Percentiles rank a stretch among this genome's conserved stretches.
Evolutionary conservation across 768 basidiomycete species (phyloP).

Genomic region (Mycena vitilis): DNA sequence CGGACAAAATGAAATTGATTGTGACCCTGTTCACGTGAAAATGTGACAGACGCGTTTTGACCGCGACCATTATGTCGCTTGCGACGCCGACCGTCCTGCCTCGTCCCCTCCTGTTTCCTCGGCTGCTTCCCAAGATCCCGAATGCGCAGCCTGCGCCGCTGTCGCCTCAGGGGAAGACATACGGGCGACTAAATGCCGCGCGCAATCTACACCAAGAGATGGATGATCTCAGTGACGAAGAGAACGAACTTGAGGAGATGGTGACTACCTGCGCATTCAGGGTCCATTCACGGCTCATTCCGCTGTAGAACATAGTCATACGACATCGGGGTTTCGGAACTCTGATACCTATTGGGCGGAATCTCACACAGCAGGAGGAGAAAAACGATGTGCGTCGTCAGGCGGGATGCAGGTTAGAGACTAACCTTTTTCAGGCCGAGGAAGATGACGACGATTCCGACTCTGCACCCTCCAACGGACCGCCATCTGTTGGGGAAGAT

Average conservation of each 20-base stretch:
- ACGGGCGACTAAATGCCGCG: conserved; percentile 68
- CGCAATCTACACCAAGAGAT: conserved; percentile 82
- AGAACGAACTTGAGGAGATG: conserved; percentile 81
- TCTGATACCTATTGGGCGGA: conserved; percentile 79
- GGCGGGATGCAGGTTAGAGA: background rate
- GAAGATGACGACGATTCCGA: conserved; percentile 62
- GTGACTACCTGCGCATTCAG: conserved; percentile 51
- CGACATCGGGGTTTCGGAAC: conserved; percentile 75
- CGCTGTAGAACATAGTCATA: conserved; percentile 64
- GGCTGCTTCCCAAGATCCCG: conserved; percentile 73
- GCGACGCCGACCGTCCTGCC: conserved; percentile 82
- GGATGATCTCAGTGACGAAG: conserved; percentile 88
- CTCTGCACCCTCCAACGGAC: conserved; percentile 54
- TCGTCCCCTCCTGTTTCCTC: conserved; percentile 69
- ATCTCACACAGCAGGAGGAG: conserved; percentile 82
- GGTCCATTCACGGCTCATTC: conserved; percentile 24
- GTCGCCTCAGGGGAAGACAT: conserved; percentile 58
- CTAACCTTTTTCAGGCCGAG: conserved; percentile 50
- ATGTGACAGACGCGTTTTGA: conserved; percentile 4
- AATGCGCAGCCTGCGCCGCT: conserved; percentile 74
- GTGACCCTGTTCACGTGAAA: background rate
- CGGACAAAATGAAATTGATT: background rate
- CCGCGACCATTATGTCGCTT: conserved; percentile 50
- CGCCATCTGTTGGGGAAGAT: conserved; percentile 58
- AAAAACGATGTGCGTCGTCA: conserved; percentile 77